Percentiles rank a stretch among this genome's conserved stretches.
phyloP scores from a whole-genome alignment of 1,284 basidiomycete genomes.

The Amylostereum areolatum region DNA sequence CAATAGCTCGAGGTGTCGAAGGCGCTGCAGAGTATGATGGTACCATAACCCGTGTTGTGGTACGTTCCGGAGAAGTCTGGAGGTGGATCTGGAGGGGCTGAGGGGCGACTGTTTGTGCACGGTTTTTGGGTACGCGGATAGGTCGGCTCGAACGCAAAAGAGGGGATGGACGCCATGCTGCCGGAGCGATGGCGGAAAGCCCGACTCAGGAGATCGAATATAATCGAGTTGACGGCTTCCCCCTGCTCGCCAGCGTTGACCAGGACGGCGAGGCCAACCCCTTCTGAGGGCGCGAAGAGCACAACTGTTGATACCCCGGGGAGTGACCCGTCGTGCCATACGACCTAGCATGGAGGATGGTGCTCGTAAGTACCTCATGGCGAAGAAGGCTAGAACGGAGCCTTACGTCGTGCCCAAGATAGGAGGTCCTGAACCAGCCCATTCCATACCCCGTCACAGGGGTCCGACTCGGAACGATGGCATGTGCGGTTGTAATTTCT shows the following conservation, averaged over 20 bases:
- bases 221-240: constrained; percentile 12
- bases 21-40: constrained; percentile 15
- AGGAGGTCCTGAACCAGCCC: constrained; percentile 33
- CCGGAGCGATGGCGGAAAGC: background rate
- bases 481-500: constrained; percentile 29
- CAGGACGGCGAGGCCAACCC: constrained; percentile 34
- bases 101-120: no score
- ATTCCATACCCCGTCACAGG: constrained; percentile 32
- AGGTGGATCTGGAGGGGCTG: background rate
- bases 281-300: constrained; percentile 21
- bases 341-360: constrained; percentile 12
- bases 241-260: constrained; percentile 33
- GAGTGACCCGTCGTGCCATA: constrained; percentile 34
- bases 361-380: background rate
- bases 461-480: constrained; percentile 9
- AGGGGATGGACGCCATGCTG: no score
- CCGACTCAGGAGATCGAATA: background rate
- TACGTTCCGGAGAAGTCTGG: constrained; percentile 17
- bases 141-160: background rate
- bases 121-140: no score
- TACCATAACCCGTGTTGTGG: constrained; percentile 15
- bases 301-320: constrained; percentile 37
- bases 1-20: constrained; percentile 12
- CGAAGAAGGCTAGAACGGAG: background rate
- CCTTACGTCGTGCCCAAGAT: constrained; percentile 31